Evolutionary conservation across 495 filamentous ascomycete genomes (phyloP).

Genomic region (Penicillium bialowiezense): DNA sequence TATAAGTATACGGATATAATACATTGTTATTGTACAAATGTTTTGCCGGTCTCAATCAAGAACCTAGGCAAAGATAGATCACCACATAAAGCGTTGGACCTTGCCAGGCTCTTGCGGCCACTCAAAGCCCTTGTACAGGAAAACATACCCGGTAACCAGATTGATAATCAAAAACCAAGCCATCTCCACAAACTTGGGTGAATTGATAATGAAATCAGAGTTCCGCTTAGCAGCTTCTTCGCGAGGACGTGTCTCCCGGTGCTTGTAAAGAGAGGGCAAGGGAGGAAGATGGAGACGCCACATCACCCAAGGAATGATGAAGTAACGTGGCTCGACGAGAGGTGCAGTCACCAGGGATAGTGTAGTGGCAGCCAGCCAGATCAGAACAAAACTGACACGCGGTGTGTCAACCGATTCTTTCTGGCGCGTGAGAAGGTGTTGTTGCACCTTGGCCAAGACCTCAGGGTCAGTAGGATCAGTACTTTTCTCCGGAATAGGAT

Average conservation of each 20-base stretch:
- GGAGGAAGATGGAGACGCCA: constrained; percentile 79
- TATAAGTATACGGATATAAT: too few relatives aligned
- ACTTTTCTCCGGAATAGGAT: constrained; percentile 1
- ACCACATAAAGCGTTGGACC: constrained; percentile 95
- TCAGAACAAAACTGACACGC: constrained; percentile 54
- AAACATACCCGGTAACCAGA: constrained; percentile 71
- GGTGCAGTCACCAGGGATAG: constrained; percentile 83
- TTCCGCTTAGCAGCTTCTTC: constrained; percentile 25
- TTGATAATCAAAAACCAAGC: constrained; percentile 75
- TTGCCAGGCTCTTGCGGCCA: constrained; percentile 79
- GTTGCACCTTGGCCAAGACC: constrained; percentile 31
- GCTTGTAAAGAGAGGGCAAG: constrained; percentile 31
- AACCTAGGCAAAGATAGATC: constrained; percentile 6
- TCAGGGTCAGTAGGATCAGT: constrained; percentile 29
- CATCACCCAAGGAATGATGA: constrained; percentile 91
- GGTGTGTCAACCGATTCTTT: constrained; percentile 28
- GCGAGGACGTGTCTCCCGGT: constrained; percentile 18
- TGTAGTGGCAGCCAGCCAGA: constrained; percentile 70
- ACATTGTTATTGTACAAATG: not conserved
- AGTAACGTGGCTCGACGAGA: constrained; percentile 91
- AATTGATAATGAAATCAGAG: constrained; percentile 30
- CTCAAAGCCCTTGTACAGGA: constrained; percentile 73
- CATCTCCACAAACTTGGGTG: constrained; percentile 66
- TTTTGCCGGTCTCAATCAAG: not conserved
- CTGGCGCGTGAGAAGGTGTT: constrained; percentile 35